Evolutionary conservation across 148 eudicot species (phyloP), one percentile per base, ranked within the genome.

Genomic region (Amaranthus hypochondriacus): DNA sequence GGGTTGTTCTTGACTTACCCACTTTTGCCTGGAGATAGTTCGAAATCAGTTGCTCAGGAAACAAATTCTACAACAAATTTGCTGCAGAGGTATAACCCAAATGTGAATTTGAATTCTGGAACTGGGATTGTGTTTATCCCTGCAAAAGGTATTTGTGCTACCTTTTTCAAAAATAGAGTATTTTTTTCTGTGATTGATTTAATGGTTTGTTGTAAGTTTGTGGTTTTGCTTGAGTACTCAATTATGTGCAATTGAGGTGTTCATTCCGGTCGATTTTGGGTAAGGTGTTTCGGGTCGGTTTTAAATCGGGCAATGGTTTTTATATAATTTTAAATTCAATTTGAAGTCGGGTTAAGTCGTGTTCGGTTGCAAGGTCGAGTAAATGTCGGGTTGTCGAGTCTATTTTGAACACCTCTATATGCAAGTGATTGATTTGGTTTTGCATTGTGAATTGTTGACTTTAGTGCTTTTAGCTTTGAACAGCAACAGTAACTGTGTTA

Each of bases 1-100:
- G 93, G 93, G 82, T 66, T 89, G 82, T 87, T 87, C 72, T 68
- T 78, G 62, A 87, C 88, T 76, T 87, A 87, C 79, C 90, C 90
- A 14, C 90, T 89, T 73, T 77, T 84, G 1, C 75, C 85, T 8
- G 90, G 73, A 0, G 90, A 90, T 28, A 73, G 47, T 43, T 70
- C 88, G 84, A 72, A 58, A 12, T 73, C 68, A 5, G 44, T 88
- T 75, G 82, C 78, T 3, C 79, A 72, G 73, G 6, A 44, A 10
- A 58, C 73, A 9, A 76, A 80, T 72, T 66, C 77, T 42, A 80
- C 87, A 3, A 70, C 62, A 4, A 81, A 73, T 61, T 59, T 90
- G 81, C 59, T 90, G 77, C 80, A 72, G 80, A 75, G 63, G 72
- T 92, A 78, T 59, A 92, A 92, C 78, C 88, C 84, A 0, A 86